Percentiles rank a stretch among this genome's conserved stretches.
These are phyloP conservation scores for Ophiostoma ulmi DNA, from an alignment of 2,329 filamentous ascomycete species.

Conservation along the genomic window DNA sequence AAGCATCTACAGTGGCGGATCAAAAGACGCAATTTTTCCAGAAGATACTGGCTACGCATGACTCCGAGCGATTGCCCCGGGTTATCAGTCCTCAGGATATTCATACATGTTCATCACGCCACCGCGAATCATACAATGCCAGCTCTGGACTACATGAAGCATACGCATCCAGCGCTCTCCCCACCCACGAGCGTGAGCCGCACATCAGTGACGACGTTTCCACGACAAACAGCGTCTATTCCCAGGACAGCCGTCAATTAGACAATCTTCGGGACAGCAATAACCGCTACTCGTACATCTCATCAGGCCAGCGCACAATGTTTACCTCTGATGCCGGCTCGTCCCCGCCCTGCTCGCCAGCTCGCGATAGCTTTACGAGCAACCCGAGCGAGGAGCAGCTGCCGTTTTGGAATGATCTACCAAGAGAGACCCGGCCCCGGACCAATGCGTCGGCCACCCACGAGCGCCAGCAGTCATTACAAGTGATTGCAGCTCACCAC, in stretches of 20 bases:
- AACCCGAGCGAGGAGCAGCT: conserved; percentile 34
- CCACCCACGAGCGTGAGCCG: conserved; percentile 40
- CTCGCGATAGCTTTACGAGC: conserved; percentile 46
- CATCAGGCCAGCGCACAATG: conserved; percentile 54
- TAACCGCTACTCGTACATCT: conserved; percentile 55
- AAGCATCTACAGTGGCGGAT: conserved; percentile 33
- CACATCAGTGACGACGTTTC: conserved; percentile 48
- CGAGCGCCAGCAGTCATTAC: conserved; percentile 49
- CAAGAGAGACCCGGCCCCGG: conserved; percentile 40
- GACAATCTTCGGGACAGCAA: conserved; percentile 53
- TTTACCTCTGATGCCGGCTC: conserved; percentile 52
- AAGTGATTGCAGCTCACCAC: conserved; percentile 32
- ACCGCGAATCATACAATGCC: conserved; percentile 29
- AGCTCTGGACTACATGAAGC: conserved; percentile 22
- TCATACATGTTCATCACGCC: conserved; percentile 28
- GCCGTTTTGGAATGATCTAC: conserved; percentile 24
- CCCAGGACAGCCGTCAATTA: conserved; percentile 54
- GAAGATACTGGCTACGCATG: conserved; percentile 44
- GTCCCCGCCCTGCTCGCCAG: conserved; percentile 54
- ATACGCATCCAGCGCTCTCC: background rate
- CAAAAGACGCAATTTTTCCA: conserved; percentile 27
- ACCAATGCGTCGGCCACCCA: conserved; percentile 50
- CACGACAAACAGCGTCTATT: conserved; percentile 52
- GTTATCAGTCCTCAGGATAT: conserved; percentile 36
- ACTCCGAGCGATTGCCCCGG: conserved; percentile 45